Evolutionary conservation across 106 monocot genomes (phyloP), one percentile per base, ranked within the genome.

Genomic region (Phalaenopsis aphrodite): DNA sequence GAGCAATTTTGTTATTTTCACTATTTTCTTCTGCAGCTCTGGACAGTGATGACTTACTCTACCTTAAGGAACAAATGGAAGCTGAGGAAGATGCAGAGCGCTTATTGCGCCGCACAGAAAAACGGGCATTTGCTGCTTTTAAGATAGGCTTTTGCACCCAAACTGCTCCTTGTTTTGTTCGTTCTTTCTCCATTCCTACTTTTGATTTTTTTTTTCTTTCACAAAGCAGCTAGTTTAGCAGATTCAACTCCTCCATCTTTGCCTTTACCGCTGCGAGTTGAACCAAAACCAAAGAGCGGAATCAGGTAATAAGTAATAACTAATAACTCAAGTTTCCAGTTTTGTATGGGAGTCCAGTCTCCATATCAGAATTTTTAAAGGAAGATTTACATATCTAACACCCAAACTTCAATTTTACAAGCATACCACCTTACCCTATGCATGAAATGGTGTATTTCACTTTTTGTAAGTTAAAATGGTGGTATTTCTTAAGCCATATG

Each of bases 61-160:
- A 97, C 81, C 92, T 97, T 18, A 97, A 97, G 84, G 97, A 97
- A 80, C 97, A 97, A 79, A 97, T 97, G 97, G 97, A 97, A 82
- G 97, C 97, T 10, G 97, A 97, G 86, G 90, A 97, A 83, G 97
- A 97, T 84, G 97, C 97, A 21, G 97, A 97, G 88, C 97, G 97
- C 41, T 90, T 97, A 45, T 86, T 97, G 57, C 91, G 94, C 0
- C 92, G 94, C 55, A 97, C 97, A 43, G 97, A 97, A 75, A 97
- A 97, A 73, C 84, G 94, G 41, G 97, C 97, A 45, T 97, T 97
- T 88, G 94, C 94, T 52, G 97, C 97, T 75, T 97, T 97, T 87
- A 97, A 94, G 90, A 97, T 97, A 97, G 90, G 88, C 87, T 83
- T 90, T 87, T 72, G 18, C 42, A 30, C 8, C 37, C 47, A 55